Base-by-base conservation (phyloP, 2,329 filamentous ascomycete species). In the Pestalotiopsis sp. region DNA sequence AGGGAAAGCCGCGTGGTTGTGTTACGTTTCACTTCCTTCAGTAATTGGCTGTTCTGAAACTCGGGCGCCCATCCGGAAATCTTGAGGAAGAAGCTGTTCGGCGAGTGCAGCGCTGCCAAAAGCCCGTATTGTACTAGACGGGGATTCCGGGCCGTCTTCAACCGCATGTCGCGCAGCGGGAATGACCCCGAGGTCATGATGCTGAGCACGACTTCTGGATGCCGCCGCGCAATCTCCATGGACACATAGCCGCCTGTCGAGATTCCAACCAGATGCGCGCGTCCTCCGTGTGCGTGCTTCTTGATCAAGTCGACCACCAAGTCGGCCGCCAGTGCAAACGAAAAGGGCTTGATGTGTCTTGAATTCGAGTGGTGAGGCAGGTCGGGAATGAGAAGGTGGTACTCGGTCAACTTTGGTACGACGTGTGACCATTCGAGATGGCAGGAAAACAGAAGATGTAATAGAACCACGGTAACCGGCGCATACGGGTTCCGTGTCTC, bases 301-400 rank as follows among this genome's bases (percentile, higher is more conserved):
- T 74, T 75, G 66, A 84, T 81, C 65, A 83, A 73, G 2, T 72
- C 66, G 11, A 81, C 78, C 17, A 84, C 73, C 14, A 74, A 75
- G 36, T 78, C 74, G 56, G 80, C 78, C 23, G 75, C 73, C 27
- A 75, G 71, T 9, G 69, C 69, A 56, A 81, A 75, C 4, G 78
- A 76, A 36, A 76, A 78, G 6, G 79, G 78, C 13, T 72, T 67
- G 38, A 82, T 68, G 70, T 75, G 72, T 7, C 73, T 71, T 39
- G 80, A 82, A 23, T 72, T 69, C n/a, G 80, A 82, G 71, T 84
- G 82, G 9, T 76, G 75, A 4, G 80, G 80, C 9, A 83, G 72
- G 70, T 83, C 81, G 38, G 79, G 77, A 4, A 80, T 69, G 9
- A 84, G 75, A 13, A 84, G 73, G 70, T 83, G 81, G 70, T 82